Evolutionary conservation across 345 rosid genomes (phyloP).

Genomic region (Salix udensis): DNA sequence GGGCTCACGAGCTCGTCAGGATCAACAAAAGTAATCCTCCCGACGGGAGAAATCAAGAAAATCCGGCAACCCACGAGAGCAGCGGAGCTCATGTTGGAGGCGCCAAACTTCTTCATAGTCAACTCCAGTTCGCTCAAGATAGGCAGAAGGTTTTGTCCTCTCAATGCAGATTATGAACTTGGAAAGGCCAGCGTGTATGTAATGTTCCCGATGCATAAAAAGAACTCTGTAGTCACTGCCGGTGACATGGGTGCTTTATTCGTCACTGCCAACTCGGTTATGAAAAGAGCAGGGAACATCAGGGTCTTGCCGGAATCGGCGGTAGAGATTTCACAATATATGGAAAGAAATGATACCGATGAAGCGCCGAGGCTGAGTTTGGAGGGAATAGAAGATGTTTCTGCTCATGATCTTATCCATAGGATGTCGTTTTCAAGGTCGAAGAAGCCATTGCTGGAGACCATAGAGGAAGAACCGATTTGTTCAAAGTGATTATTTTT

Average conservation of each 20-base stretch:
- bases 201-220: slow-evolving; percentile 16
- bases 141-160: slow-evolving; percentile 18
- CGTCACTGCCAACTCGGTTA: slow-evolving; percentile 6
- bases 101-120: slow-evolving; percentile 19
- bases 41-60: slow-evolving; percentile 14
- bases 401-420: slow-evolving; percentile 49
- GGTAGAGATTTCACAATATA: not conserved
- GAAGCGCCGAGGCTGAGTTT: slow-evolving; percentile 40
- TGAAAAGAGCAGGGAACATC: slow-evolving; percentile 10
- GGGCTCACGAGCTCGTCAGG: not conserved
- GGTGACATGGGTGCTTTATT: slow-evolving; percentile 14
- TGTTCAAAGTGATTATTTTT: slow-evolving; percentile 13
- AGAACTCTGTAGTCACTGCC: slow-evolving; percentile 14
- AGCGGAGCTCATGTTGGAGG: slow-evolving; percentile 22
- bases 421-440: slow-evolving; percentile 64
- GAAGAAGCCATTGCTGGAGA: slow-evolving; percentile 74
- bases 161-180: slow-evolving; percentile 13
- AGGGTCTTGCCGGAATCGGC: slow-evolving; percentile 33
- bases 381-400: slow-evolving; percentile 60
- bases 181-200: slow-evolving; percentile 10
- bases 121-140: slow-evolving; percentile 4
- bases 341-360: not conserved
- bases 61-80: slow-evolving; percentile 13
- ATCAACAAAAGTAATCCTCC: slow-evolving; percentile 13
- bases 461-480: slow-evolving; percentile 60